These are phyloP conservation scores for Echium plantagineum DNA, from an alignment of 257 asterid species.

Conservation along the genomic window DNA sequence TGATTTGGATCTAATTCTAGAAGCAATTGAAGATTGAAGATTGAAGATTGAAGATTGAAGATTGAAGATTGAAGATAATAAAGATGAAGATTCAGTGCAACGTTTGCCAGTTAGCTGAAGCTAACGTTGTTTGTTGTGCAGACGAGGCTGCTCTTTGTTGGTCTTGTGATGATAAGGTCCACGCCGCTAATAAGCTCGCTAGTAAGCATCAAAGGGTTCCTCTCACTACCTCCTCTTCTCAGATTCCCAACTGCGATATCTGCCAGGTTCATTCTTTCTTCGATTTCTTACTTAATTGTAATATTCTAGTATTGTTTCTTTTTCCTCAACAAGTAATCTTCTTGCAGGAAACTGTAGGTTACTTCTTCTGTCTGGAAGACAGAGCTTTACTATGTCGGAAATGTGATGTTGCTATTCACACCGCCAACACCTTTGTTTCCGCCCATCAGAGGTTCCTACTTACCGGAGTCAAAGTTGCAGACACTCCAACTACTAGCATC, in stretches of 20 bases:
- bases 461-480: slow-evolving; percentile 86
- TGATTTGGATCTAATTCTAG: too few relatives aligned
- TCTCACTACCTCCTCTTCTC: slow-evolving; percentile 38
- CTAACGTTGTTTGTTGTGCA: slow-evolving; percentile 70
- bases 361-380: slow-evolving; percentile 91
- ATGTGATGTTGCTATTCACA: slow-evolving; percentile 75
- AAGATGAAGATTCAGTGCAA: slow-evolving; percentile 87
- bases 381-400: slow-evolving; percentile 84
- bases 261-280: too few relatives aligned
- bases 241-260: slow-evolving; percentile 79
- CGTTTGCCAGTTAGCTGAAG: slow-evolving; percentile 73
- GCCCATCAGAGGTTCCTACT: slow-evolving; percentile 74
- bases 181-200: slow-evolving; percentile 71
- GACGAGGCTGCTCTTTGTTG: slow-evolving; percentile 81
- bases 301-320: too few relatives aligned
- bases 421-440: slow-evolving; percentile 52
- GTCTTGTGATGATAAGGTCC: slow-evolving; percentile 63
- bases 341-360: slow-evolving; percentile 84
- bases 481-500: too few relatives aligned
- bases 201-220: slow-evolving; percentile 71
- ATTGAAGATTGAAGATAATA: too few relatives aligned
- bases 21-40: too few relatives aligned
- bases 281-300: too few relatives aligned
- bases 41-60: too few relatives aligned
- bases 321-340: too few relatives aligned